Conservation (phyloP, 2,329 filamentous ascomycete species). For the Amauroascus niger region DNA sequence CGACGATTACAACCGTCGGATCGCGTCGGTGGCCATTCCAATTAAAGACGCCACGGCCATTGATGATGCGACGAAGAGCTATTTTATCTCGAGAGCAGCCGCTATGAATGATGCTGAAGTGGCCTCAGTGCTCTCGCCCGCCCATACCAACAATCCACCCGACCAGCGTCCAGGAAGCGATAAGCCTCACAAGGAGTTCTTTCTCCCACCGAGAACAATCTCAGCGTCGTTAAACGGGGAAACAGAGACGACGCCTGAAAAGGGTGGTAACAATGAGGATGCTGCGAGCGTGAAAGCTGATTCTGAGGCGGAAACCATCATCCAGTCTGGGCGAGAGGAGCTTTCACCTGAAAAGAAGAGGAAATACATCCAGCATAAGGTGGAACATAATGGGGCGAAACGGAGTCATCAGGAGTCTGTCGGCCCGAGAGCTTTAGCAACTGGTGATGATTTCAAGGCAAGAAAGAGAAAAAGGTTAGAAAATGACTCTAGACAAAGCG, state of each 20-base stretch:
- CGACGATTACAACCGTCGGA: conserved; percentile 5
- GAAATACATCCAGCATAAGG: conserved; percentile 31
- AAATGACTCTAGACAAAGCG: conserved; percentile 21
- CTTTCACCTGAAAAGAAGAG: conserved; percentile 40
- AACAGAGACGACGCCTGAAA: neutral
- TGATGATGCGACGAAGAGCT: conserved; percentile 38
- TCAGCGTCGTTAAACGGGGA: conserved; percentile 2
- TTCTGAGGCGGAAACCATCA: conserved; percentile 43
- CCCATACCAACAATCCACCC: conserved; percentile 6
- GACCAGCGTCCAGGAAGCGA: conserved; percentile 4
- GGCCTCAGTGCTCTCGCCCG: conserved; percentile 22
- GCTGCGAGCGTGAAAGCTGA: conserved; percentile 35
- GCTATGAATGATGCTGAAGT: conserved; percentile 42
- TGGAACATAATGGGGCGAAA: conserved; percentile 15
- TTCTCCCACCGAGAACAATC: neutral
- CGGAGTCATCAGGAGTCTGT: conserved; percentile 22
- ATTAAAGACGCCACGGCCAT: conserved; percentile 27
- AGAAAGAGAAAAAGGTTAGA: conserved; percentile 28
- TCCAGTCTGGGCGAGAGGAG: conserved; percentile 39
- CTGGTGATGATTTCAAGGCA: conserved; percentile 21
- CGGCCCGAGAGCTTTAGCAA: conserved; percentile 15
- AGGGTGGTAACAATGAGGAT: conserved; percentile 21
- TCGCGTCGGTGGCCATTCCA: conserved; percentile 18
- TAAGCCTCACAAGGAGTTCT: conserved; percentile 5
- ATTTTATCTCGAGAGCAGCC: conserved; percentile 34